These are phyloP conservation scores for Neurospora pannonica DNA, from an alignment of 495 filamentous ascomycete species.

Conservation along the genomic window DNA sequence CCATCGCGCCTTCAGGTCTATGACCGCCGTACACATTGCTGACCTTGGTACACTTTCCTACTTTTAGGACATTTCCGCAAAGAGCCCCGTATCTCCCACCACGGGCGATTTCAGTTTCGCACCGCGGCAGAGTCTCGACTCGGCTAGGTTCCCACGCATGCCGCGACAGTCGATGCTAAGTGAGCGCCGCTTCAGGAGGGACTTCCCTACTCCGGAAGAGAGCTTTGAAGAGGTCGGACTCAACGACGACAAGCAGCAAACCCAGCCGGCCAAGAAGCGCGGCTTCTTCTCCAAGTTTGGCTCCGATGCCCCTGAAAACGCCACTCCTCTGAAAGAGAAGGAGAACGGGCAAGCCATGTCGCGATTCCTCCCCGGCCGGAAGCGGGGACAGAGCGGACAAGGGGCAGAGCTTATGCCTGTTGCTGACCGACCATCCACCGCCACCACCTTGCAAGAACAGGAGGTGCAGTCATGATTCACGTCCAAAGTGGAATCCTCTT, in stretches of 20 bases:
- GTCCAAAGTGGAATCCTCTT: background rate
- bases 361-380: constrained; percentile 63
- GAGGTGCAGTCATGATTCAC: constrained; percentile 24
- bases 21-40: constrained; percentile 1
- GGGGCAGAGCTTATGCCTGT: constrained; percentile 55
- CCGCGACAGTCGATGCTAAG: constrained; percentile 41
- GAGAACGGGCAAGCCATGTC: constrained; percentile 31
- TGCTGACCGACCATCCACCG: constrained; percentile 24
- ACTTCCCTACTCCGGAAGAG: constrained; percentile 57
- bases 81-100: constrained; percentile 60
- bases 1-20: background rate
- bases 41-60: constrained; percentile 1
- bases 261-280: constrained; percentile 54
- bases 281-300: constrained; percentile 76
- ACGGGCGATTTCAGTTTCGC: constrained; percentile 29
- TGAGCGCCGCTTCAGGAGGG: constrained; percentile 41
- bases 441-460: constrained; percentile 20
- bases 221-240: constrained; percentile 87
- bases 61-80: constrained; percentile 79
- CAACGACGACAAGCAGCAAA: constrained; percentile 50
- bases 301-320: constrained; percentile 38
- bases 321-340: constrained; percentile 26
- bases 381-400: constrained; percentile 64
- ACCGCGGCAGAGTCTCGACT: constrained; percentile 73
- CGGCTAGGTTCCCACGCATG: constrained; percentile 46